Conservation (phyloP, 306 rosid species). For the Canavalia gladiata region DNA sequence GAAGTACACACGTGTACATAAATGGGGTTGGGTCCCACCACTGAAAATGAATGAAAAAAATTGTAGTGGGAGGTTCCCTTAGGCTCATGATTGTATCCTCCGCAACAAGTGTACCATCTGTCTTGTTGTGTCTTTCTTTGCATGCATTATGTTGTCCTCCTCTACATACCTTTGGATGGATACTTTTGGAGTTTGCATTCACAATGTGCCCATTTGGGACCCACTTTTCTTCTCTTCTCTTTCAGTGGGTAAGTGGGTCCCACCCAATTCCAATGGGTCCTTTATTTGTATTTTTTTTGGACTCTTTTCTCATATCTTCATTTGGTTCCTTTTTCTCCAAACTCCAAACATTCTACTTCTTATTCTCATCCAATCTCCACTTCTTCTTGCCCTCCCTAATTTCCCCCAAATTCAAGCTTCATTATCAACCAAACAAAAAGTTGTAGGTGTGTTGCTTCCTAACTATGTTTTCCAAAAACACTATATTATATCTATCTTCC, state of each 20-base stretch:
- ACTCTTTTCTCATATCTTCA: background rate
- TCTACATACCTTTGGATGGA: conserved; percentile 44
- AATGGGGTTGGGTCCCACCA: conserved; percentile 46
- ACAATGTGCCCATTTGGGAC: conserved; percentile 21
- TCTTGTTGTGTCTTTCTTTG: conserved; percentile 50
- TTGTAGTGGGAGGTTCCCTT: conserved; percentile 49
- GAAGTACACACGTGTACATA: conserved; percentile 43
- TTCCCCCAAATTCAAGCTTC: conserved; percentile 8
- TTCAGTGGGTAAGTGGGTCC: conserved; percentile 44
- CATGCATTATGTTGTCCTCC: conserved; percentile 63
- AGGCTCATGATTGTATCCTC: conserved; percentile 51
- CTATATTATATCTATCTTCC: conserved; percentile 17
- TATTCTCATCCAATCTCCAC: conserved; percentile 36
- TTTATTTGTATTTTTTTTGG: background rate
- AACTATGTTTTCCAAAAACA: background rate
- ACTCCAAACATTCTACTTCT: conserved; percentile 14
- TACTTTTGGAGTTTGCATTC: conserved; percentile 44
- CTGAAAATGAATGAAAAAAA: background rate
- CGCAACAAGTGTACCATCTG: conserved; percentile 51
- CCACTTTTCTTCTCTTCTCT: conserved; percentile 26
- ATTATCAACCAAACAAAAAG: conserved; percentile 36
- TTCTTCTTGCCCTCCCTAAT: background rate
- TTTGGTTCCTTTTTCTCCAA: conserved; percentile 19
- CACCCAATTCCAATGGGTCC: background rate
- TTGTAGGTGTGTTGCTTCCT: conserved; percentile 32